phyloP scores from a whole-genome alignment of 2,329 filamentous ascomycete species.

The Scedosporium apiospermum region DNA sequence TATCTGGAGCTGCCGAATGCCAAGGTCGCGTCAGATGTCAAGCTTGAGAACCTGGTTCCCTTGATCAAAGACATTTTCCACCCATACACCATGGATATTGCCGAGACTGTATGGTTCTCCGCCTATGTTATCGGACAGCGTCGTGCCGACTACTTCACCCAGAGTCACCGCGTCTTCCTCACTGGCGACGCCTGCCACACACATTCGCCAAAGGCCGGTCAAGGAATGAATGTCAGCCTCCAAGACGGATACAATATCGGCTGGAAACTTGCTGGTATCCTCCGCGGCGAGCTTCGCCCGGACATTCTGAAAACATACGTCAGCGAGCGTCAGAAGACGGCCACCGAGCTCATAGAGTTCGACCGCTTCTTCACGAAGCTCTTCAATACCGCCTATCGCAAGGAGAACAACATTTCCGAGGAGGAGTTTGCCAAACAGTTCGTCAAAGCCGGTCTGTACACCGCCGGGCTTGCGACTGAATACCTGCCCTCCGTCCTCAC shows the following conservation, averaged over 20 bases:
- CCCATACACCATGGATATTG: slow-evolving; percentile 44
- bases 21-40: slow-evolving; percentile 40
- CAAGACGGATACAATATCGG: slow-evolving; percentile 51
- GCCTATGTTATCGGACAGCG: slow-evolving; percentile 55
- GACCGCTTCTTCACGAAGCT: slow-evolving; percentile 43
- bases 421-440: slow-evolving; percentile 48
- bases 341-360: slow-evolving; percentile 53
- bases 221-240: slow-evolving; percentile 63
- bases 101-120: slow-evolving; percentile 52
- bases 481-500: slow-evolving; percentile 44
- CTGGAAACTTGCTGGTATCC: slow-evolving; percentile 39
- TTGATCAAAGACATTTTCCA: slow-evolving; percentile 41
- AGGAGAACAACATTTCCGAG: slow-evolving; percentile 27
- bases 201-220: slow-evolving; percentile 49
- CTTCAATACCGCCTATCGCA: slow-evolving; percentile 34
- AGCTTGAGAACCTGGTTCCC: slow-evolving; percentile 41
- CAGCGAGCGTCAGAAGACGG: slow-evolving; percentile 43
- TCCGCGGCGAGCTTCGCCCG: slow-evolving; percentile 25
- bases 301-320: slow-evolving; percentile 36
- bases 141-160: slow-evolving; percentile 46
- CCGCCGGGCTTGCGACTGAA: slow-evolving; percentile 45
- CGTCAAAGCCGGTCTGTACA: slow-evolving; percentile 46
- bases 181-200: slow-evolving; percentile 55
- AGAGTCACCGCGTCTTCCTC: slow-evolving; percentile 52
- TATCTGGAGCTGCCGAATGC: slow-evolving; percentile 47